These are phyloP conservation scores for button mushroom (Agaricus bisporus) DNA, from an alignment of 768 basidiomycete species.

Conservation along the genomic window DNA sequence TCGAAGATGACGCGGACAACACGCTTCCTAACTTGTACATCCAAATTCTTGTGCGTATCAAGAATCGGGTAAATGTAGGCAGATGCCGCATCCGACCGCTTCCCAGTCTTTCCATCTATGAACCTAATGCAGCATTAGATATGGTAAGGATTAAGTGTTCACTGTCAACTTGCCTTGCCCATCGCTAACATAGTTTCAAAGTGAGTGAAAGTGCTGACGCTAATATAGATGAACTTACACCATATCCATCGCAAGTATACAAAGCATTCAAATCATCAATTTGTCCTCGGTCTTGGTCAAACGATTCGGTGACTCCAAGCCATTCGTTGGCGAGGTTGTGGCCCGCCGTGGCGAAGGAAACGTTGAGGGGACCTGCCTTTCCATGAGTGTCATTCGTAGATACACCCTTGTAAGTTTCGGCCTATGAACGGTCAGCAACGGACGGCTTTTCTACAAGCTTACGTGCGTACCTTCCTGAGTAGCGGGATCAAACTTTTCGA, in stretches of 20 bases:
- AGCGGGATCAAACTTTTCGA: conserved; percentile 51
- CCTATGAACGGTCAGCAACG: conserved; percentile 18
- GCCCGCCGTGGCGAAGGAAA: conserved; percentile 34
- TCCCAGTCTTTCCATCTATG: conserved; percentile 43
- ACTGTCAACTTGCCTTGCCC: conserved; percentile 38
- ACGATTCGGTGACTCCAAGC: conserved; percentile 35
- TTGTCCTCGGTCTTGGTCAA: conserved; percentile 39
- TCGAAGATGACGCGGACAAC: conserved; percentile 46
- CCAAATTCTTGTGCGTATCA: conserved; percentile 32
- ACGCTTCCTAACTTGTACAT: conserved; percentile 30
- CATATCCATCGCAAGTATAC: conserved; percentile 33
- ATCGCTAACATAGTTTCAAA: conserved; percentile 31
- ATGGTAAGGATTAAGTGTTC: no score
- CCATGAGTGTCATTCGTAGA: conserved; percentile 34
- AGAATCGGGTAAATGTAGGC: conserved; percentile 44
- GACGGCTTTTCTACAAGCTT: not conserved
- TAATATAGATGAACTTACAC: conserved; percentile 27
- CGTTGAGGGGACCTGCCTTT: conserved; percentile 42
- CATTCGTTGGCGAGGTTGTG: conserved; percentile 40
- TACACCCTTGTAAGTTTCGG: conserved; percentile 32
- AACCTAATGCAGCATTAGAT: conserved; percentile 32
- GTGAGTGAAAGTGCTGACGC: not conserved
- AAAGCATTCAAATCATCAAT: conserved; percentile 47
- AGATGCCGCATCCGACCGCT: conserved; percentile 51
- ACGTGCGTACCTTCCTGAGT: conserved; percentile 40